Percentiles rank a stretch among this genome's conserved stretches.
phyloP scores from a whole-genome alignment of 2,329 filamentous ascomycete genomes.

The Ophiocordyceps camponoti-floridani region DNA sequence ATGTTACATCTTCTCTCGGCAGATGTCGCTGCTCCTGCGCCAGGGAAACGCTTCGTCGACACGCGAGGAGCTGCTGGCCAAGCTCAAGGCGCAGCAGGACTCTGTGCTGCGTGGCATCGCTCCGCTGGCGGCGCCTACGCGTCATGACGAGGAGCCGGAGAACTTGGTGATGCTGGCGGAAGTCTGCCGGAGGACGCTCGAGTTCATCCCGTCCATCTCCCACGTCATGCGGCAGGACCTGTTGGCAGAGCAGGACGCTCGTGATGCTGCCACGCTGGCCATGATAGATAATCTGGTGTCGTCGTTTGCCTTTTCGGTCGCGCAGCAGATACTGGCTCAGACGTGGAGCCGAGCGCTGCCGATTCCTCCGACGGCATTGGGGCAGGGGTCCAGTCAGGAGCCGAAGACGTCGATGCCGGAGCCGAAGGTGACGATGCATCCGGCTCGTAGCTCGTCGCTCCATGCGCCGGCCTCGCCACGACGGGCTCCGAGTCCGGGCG shows the following conservation, averaged over 20 bases:
- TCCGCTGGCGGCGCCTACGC: constrained; percentile 27
- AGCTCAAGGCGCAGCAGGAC: constrained; percentile 44
- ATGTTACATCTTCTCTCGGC: constrained; percentile 81
- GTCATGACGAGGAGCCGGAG: constrained; percentile 44
- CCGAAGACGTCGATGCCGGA: constrained; percentile 46
- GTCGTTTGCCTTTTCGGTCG: constrained; percentile 61
- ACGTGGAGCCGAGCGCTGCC: constrained; percentile 52
- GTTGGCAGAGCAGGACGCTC: constrained; percentile 32
- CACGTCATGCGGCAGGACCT: constrained; percentile 68
- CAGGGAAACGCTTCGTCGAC: constrained; percentile 58
- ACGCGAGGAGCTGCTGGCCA: constrained; percentile 41
- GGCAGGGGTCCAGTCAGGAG: constrained; percentile 29
- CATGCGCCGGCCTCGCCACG: constrained; percentile 19
- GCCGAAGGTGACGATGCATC: constrained; percentile 54
- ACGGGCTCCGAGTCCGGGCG: constrained; percentile 27
- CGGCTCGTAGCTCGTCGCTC: constrained; percentile 45
- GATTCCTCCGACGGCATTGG: constrained; percentile 41
- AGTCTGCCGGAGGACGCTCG: constrained; percentile 63
- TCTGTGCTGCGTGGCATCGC: constrained; percentile 38
- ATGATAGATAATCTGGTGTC: constrained; percentile 57
- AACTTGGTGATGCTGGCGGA: constrained; percentile 70
- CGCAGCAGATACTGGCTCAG: constrained; percentile 60
- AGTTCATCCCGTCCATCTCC: constrained; percentile 69
- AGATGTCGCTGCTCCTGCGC: constrained; percentile 65
- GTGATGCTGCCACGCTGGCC: constrained; percentile 23